Evolutionary conservation across 148 eudicot species (phyloP).

Genomic region (Camellia japonica): DNA sequence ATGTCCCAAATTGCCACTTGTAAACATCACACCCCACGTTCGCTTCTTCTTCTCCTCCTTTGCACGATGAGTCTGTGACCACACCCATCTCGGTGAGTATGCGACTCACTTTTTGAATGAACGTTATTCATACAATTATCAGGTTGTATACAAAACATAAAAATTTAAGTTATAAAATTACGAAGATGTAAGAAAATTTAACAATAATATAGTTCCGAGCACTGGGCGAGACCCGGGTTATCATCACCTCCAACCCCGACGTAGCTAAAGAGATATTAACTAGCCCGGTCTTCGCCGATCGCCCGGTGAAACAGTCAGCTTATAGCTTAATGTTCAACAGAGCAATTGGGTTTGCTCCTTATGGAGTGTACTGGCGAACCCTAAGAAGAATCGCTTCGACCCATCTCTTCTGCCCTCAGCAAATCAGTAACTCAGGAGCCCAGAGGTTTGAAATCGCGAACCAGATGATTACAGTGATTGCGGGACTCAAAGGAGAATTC

Average conservation of each 20-base stretch:
- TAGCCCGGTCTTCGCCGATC: conserved; percentile 51
- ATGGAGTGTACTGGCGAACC: conserved; percentile 62
- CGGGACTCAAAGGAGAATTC: conserved; percentile 10
- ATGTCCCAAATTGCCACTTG: not conserved
- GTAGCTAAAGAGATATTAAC: conserved; percentile 54
- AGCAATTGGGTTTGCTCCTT: conserved; percentile 79
- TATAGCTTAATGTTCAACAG: conserved; percentile 60
- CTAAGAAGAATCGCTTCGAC: conserved; percentile 53
- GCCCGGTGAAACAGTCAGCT: conserved; percentile 70
- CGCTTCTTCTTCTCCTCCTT: no score
- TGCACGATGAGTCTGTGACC: not conserved
- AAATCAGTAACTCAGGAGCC: conserved; percentile 30
- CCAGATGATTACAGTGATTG: conserved; percentile 28
- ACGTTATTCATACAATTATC: no score
- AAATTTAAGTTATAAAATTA: no score
- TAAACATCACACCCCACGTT: not conserved
- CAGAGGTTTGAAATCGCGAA: conserved; percentile 37
- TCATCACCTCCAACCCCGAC: conserved; percentile 58
- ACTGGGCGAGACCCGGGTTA: conserved; percentile 57
- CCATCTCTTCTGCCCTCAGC: conserved; percentile 57
- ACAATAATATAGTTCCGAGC: no score
- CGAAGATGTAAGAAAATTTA: no score
- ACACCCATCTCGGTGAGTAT: not conserved
- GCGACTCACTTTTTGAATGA: no score
- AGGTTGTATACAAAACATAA: no score